phyloP scores from a whole-genome alignment of 2,329 filamentous ascomycete genomes.

The Lojkania enalia region DNA sequence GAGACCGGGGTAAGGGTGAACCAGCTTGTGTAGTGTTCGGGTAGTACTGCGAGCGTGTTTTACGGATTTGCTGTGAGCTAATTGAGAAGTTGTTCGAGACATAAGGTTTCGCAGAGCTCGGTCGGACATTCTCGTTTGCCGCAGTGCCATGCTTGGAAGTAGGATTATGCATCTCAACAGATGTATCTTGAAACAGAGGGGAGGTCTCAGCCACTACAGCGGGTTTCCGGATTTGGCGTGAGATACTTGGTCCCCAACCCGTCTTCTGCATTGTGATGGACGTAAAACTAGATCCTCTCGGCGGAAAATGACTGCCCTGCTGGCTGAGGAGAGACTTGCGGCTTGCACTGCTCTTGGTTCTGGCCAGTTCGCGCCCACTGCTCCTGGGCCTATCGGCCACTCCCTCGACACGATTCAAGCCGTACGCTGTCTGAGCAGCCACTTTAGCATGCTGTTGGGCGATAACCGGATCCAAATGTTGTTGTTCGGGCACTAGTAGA shows the following conservation, averaged over 20 bases:
- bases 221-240: slow-evolving; percentile 16
- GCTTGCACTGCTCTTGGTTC: slow-evolving; percentile 41
- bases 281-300: slow-evolving; percentile 35
- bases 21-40: slow-evolving; percentile 44
- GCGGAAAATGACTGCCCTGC: slow-evolving; percentile 45
- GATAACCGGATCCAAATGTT: slow-evolving; percentile 29
- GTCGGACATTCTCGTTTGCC: slow-evolving; percentile 29
- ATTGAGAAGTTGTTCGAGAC: slow-evolving; percentile 27
- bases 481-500: slow-evolving; percentile 19
- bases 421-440: slow-evolving; percentile 44
- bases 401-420: slow-evolving; percentile 34
- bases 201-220: slow-evolving; percentile 25
- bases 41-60: slow-evolving; percentile 45
- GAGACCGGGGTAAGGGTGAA: slow-evolving; percentile 38
- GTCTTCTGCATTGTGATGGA: slow-evolving; percentile 23
- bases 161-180: slow-evolving; percentile 16
- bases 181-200: slow-evolving; percentile 22
- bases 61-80: slow-evolving; percentile 42
- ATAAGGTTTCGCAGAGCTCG: slow-evolving; percentile 32
- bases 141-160: slow-evolving; percentile 27
- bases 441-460: slow-evolving; percentile 42
- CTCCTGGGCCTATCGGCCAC: slow-evolving; percentile 17
- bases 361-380: slow-evolving; percentile 24
- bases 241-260: slow-evolving; percentile 12
- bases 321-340: slow-evolving; percentile 32